Evolutionary conservation across 2,329 filamentous ascomycete species (phyloP).

Genomic region (Scedosporium aurantiacum): DNA sequence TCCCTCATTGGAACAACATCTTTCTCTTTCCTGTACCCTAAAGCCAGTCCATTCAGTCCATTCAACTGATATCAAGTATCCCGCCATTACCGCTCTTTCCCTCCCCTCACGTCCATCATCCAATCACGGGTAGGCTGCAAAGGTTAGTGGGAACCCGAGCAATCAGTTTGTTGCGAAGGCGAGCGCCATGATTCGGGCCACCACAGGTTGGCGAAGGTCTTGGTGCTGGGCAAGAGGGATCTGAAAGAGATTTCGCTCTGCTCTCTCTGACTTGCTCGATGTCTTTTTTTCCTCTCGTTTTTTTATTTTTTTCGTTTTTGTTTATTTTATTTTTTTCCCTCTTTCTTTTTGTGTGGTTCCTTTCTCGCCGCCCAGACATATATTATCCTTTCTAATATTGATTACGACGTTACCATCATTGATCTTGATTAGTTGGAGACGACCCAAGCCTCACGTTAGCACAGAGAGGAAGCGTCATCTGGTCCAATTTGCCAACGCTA

Average conservation of each 20-base stretch:
- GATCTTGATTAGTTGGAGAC: background rate
- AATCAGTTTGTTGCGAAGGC: background rate
- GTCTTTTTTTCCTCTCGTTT: constrained; percentile 2
- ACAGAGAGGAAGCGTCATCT: background rate
- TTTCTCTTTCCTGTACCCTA: background rate
- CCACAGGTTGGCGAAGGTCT: background rate
- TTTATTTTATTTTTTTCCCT: background rate
- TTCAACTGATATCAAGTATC: background rate
- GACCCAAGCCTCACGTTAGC: background rate
- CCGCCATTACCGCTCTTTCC: constrained; percentile 1
- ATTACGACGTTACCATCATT: background rate
- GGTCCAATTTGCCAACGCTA: background rate
- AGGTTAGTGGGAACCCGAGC: background rate
- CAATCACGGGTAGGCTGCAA: background rate
- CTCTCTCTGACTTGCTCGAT: background rate
- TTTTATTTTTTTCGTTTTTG: constrained; percentile 7
- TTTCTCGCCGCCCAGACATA: background rate
- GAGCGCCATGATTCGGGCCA: background rate
- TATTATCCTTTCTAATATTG: background rate
- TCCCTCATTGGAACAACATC: background rate
- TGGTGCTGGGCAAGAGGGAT: background rate
- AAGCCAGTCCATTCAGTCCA: background rate
- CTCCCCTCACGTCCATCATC: background rate
- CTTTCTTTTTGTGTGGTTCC: background rate
- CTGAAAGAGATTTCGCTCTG: background rate